Conservation (phyloP, 2,329 filamentous ascomycete genomes). For the Exophiala bonariae region DNA sequence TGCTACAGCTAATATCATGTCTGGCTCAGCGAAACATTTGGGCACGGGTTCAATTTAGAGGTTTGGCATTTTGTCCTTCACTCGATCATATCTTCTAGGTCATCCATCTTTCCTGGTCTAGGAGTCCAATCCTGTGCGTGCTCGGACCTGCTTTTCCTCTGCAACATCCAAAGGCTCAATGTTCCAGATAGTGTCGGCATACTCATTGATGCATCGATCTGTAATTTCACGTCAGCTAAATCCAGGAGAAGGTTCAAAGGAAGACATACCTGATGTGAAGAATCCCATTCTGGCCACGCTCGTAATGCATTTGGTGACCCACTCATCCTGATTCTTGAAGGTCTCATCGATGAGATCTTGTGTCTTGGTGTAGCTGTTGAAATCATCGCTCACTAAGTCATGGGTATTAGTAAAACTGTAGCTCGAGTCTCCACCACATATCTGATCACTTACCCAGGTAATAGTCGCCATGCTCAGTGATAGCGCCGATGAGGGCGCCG, state of each 20-base stretch:
- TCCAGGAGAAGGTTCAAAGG: background rate
- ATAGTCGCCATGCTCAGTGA: constrained; percentile 92
- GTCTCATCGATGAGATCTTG: constrained; percentile 88
- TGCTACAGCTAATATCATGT: no score
- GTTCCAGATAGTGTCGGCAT: constrained; percentile 97
- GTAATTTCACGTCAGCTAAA: constrained; percentile 4
- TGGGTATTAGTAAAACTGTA: background rate
- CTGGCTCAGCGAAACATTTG: no score
- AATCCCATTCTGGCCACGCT: constrained; percentile 94
- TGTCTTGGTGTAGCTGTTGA: constrained; percentile 90
- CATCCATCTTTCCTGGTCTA: constrained; percentile 5
- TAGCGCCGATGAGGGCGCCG: constrained; percentile 76
- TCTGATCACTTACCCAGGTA: constrained; percentile 59
- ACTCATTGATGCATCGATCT: constrained; percentile 94
- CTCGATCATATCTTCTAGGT: no score
- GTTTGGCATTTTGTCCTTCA: no score
- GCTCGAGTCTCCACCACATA: background rate
- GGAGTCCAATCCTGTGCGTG: constrained; percentile 24
- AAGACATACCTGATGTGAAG: constrained; percentile 66
- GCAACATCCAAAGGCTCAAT: constrained; percentile 71
- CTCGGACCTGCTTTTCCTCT: constrained; percentile 30
- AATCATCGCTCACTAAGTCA: constrained; percentile 79
- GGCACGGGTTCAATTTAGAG: no score
- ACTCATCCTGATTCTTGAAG: constrained; percentile 88
- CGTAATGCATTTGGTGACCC: constrained; percentile 86